Evolutionary conservation across 1,284 basidiomycete genomes (phyloP).

Genomic region (Lentinula novae-zelandiae): DNA sequence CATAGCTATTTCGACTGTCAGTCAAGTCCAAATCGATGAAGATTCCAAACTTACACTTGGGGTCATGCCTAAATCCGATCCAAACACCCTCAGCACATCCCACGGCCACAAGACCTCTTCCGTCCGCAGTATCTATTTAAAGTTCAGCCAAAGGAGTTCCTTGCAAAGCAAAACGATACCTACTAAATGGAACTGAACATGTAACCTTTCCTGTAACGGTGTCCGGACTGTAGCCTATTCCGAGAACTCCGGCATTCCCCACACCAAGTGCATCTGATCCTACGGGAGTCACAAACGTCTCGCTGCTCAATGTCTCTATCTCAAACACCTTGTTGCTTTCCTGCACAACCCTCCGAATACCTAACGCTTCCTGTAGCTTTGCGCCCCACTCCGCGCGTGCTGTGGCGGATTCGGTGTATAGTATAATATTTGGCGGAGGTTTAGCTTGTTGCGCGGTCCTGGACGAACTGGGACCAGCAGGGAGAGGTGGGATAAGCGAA

Average conservation of each 20-base stretch:
- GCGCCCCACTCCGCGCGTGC: conserved; percentile 83
- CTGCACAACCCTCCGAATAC: conserved; percentile 80
- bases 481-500: conserved; percentile 59
- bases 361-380: conserved; percentile 86
- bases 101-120: conserved; percentile 72
- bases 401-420: conserved; percentile 80
- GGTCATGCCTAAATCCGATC: conserved; percentile 81
- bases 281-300: conserved; percentile 80
- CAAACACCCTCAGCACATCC: conserved; percentile 87
- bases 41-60: conserved; percentile 47
- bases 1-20: conserved; percentile 51
- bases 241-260: neutral
- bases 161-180: conserved; percentile 28
- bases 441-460: conserved; percentile 56
- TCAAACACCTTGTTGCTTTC: conserved; percentile 93
- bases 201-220: conserved; percentile 88
- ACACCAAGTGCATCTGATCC: conserved; percentile 21
- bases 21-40: conserved; percentile 4
- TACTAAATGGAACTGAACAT: conserved; percentile 90
- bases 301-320: conserved; percentile 80
- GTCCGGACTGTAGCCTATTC: conserved; percentile 47
- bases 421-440: conserved; percentile 74
- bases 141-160: conserved; percentile 42
- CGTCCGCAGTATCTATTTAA: conserved; percentile 59
- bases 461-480: conserved; percentile 65